Evolutionary conservation across 352 stramenopile genomes (phyloP).

Genomic region (Globisporangium cystogenes): DNA sequence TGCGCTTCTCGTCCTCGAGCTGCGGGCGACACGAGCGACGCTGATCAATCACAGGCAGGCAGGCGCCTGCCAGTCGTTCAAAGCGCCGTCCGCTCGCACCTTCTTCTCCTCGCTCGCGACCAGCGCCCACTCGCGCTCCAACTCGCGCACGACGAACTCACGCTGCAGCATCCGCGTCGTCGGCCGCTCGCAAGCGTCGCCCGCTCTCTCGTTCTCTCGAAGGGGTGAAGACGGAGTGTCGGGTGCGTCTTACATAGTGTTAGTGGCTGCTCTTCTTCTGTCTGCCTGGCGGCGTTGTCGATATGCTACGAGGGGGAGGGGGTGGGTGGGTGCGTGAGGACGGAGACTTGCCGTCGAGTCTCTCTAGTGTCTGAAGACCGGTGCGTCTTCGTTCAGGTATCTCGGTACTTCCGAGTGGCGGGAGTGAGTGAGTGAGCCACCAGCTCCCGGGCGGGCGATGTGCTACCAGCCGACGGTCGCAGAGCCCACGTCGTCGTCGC

Average conservation of each 20-base stretch:
- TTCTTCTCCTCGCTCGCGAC: conserved; percentile 60
- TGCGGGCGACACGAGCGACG: no score
- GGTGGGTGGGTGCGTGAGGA: no score
- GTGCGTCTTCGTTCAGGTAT: neutral
- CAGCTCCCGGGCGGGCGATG: no score
- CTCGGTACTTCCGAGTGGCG: neutral
- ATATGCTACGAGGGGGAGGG: no score
- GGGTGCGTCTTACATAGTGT: no score
- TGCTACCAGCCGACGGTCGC: conserved; percentile 77
- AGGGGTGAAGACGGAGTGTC: no score
- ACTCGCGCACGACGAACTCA: conserved; percentile 42
- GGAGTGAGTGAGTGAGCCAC: no score
- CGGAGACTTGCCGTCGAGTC: neutral
- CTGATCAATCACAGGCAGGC: no score
- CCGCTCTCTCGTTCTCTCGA: no score
- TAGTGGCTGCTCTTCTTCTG: neutral
- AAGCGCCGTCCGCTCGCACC: no score
- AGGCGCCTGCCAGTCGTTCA: no score
- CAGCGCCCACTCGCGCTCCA: conserved; percentile 57
- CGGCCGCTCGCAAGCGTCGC: neutral
- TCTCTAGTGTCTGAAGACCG: neutral
- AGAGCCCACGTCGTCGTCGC: conserved; percentile 67
- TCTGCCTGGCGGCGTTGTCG: no score
- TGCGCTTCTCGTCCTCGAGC: conserved; percentile 73
- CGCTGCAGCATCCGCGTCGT: conserved; percentile 31